phyloP scores from a whole-genome alignment of 2,329 filamentous ascomycete genomes.

The Biscogniauxia mediterranea region DNA sequence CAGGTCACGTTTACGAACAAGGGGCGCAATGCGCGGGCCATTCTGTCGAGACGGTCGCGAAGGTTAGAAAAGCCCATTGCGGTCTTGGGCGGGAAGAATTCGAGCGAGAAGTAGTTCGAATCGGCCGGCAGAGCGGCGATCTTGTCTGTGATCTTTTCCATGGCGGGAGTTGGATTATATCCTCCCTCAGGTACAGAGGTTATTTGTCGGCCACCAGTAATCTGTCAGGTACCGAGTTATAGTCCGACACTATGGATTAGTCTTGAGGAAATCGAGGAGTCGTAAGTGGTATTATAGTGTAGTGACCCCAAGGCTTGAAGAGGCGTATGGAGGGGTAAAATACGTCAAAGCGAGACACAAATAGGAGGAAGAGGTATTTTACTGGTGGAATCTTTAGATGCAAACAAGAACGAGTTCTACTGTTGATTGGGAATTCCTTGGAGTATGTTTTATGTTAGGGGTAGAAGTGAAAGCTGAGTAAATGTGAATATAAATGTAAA shows the following conservation, averaged over 20 bases:
- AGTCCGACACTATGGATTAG: too few species aligned
- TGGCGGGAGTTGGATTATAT: slow-evolving; percentile 32
- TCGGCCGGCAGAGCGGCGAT: slow-evolving; percentile 83
- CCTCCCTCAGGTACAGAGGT: not conserved
- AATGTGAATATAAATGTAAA: too few species aligned
- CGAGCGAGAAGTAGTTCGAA: slow-evolving; percentile 88
- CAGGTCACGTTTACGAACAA: slow-evolving; percentile 97
- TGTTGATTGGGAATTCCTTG: too few species aligned
- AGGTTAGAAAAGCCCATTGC: slow-evolving; percentile 94
- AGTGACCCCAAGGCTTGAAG: not conserved
- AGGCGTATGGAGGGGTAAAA: not conserved
- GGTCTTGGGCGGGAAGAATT: slow-evolving; percentile 99
- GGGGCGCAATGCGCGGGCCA: slow-evolving; percentile 86
- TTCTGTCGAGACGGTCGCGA: slow-evolving; percentile 87
- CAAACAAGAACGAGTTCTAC: too few species aligned
- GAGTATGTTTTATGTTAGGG: too few species aligned
- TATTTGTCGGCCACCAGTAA: too few species aligned
- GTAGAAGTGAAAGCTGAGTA: too few species aligned
- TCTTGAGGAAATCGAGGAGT: not conserved
- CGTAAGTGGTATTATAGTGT: not conserved
- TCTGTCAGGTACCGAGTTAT: too few species aligned
- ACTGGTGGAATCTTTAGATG: too few species aligned
- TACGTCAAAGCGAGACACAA: not conserved
- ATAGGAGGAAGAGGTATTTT: not conserved
- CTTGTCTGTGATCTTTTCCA: slow-evolving; percentile 93